These are phyloP conservation scores for Rhodomyrtus tomentosa DNA, from an alignment of 345 rosid genomes.

Conservation along the genomic window DNA sequence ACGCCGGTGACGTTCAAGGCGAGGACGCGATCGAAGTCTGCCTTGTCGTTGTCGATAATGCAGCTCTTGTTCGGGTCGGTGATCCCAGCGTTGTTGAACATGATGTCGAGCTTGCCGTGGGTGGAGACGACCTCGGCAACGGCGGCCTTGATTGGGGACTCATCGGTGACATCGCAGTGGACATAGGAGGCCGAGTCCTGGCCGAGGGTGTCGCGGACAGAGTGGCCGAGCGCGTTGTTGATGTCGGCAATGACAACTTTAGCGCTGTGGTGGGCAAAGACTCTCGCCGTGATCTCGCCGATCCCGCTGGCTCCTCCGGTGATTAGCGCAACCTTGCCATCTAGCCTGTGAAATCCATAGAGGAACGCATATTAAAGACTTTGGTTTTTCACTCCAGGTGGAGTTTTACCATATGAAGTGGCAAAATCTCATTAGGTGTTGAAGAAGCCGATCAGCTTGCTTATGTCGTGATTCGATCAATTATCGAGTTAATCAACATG, in stretches of 20 bases:
- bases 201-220: conserved; percentile 9
- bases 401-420: too few species aligned
- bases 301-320: conserved; percentile 24
- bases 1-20: conserved; percentile 22
- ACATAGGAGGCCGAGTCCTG: conserved; percentile 6
- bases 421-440: background rate
- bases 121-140: conserved; percentile 15
- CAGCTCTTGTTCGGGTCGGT: conserved; percentile 7
- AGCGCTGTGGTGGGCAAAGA: conserved; percentile 18
- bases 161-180: conserved; percentile 25
- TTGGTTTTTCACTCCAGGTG: background rate
- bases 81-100: conserved; percentile 38
- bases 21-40: conserved; percentile 28
- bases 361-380: background rate
- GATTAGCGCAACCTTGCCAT: conserved; percentile 22
- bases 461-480: background rate
- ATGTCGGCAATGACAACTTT: conserved; percentile 16
- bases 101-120: conserved; percentile 31
- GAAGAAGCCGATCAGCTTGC: background rate
- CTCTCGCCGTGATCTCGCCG: conserved; percentile 11
- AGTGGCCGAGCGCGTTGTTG: conserved; percentile 11
- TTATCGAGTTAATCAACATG: background rate
- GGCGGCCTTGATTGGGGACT: conserved; percentile 8
- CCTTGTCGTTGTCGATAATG: conserved; percentile 23
- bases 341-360: conserved; percentile 6